Evolutionary conservation across 2,329 filamentous ascomycete genomes (phyloP), one percentile per base, ranked within the genome.

Genomic region (Fusarium sp.): DNA sequence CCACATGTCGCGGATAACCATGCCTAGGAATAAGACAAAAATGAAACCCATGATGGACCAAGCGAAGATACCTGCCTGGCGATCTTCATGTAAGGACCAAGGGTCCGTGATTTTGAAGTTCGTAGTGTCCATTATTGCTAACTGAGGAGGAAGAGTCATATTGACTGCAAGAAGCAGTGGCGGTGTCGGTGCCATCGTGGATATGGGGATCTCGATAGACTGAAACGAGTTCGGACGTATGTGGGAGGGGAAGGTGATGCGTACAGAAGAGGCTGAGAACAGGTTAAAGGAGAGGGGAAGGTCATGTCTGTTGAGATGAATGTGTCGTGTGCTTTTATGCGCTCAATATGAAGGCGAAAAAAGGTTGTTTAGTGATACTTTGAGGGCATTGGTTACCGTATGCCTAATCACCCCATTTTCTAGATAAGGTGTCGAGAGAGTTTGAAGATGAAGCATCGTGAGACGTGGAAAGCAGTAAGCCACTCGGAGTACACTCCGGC

Each of bases 1-100:
- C 10, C 43, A 3, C 33, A 72, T 56, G 48, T 72, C 70, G 35
- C 44, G 39, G 20, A 56, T 2, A 15, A 70, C 11, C 4, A 72
- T 22, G 10, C 46, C 51, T 13, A 62, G 1, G 22, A 72, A 67
- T n/a, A 30, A 32, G 22, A 26, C 7, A 13, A 61, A 30, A 10
- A 69, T 61, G 2, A 61, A 5, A 4, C 41, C 39, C 10, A 72
- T 35, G 15, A 71, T 55, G 5, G 20, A 32, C 26, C 52, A 57
- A 14, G 68, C 32, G 26, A 69, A 59, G 32, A 58, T 39, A 4
- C 61, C 47, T 1, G 49, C 43, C 10, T 6, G 28, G 6, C 33
- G 56, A 10, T 63, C 50, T 7, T 54, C 22, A 7, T 24, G 5
- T 7, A 37, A 7, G 30, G 50, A 50, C 56, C 56, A 62, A 20